phyloP scores from a whole-genome alignment of 208 protist genomes.

The Crithidia brevicula region DNA sequence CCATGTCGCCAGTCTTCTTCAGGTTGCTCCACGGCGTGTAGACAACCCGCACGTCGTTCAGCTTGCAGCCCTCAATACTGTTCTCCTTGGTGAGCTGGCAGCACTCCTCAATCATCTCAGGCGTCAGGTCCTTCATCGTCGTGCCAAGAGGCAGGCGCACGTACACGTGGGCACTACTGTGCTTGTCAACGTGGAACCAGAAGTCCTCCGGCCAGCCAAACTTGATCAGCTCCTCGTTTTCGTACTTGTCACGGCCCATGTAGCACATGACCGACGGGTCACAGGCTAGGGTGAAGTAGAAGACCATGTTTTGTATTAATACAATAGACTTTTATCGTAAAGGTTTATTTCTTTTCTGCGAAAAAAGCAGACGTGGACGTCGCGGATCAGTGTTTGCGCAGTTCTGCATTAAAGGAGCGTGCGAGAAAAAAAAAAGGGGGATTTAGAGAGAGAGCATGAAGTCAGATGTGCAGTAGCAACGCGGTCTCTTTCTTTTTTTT shows the following conservation, averaged over 20 bases:
- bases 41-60: slow-evolving; percentile 93
- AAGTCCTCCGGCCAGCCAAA: slow-evolving; percentile 97
- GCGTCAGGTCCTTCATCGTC: slow-evolving; percentile 92
- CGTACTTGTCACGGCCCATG: slow-evolving; percentile 98
- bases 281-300: slow-evolving; percentile 91
- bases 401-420: too few species aligned
- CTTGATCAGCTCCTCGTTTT: slow-evolving; percentile 99
- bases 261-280: slow-evolving; percentile 94
- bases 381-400: too few species aligned
- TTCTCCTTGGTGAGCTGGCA: slow-evolving; percentile 98
- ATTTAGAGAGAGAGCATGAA: too few species aligned
- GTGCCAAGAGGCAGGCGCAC: slow-evolving; percentile 92
- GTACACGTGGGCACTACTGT: slow-evolving; percentile 98
- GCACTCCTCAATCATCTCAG: slow-evolving; percentile 96
- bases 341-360: too few species aligned
- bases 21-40: slow-evolving; percentile 98
- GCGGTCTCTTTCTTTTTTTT: too few species aligned
- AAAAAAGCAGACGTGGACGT: too few species aligned
- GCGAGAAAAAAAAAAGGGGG: too few species aligned
- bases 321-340: neutral
- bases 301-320: slow-evolving; percentile 77
- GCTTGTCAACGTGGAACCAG: slow-evolving; percentile 99
- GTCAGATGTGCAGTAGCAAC: too few species aligned
- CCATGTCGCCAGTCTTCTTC: slow-evolving; percentile 97
- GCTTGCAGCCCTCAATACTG: slow-evolving; percentile 96